Percentiles rank a stretch among this genome's conserved stretches.
Evolutionary conservation across 331 rosid species (phyloP).

Genomic region (Stylosanthes scabra): DNA sequence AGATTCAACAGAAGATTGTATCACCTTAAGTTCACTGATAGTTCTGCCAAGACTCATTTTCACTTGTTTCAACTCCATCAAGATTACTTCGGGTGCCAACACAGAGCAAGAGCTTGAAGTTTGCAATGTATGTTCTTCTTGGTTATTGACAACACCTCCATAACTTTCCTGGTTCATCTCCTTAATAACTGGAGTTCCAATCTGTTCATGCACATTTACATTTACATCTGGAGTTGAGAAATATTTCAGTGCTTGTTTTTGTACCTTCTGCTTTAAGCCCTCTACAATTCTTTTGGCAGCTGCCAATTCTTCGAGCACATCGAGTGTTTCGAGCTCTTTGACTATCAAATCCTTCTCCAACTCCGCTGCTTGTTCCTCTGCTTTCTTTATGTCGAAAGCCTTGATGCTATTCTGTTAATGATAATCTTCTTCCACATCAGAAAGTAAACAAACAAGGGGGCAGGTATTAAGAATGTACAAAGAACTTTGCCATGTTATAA

Average conservation of each 20-base stretch:
- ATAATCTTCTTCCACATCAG: slow-evolving; percentile 45
- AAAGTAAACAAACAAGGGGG: slow-evolving; percentile 37
- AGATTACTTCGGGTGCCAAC: slow-evolving; percentile 63
- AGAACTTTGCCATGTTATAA: slow-evolving; percentile 6
- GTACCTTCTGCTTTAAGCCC: slow-evolving; percentile 85
- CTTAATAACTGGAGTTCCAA: slow-evolving; percentile 60
- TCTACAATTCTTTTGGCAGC: slow-evolving; percentile 88
- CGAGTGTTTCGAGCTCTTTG: slow-evolving; percentile 93
- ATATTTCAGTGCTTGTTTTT: slow-evolving; percentile 72
- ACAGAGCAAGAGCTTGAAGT: slow-evolving; percentile 46
- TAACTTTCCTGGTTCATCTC: slow-evolving; percentile 56
- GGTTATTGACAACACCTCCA: slow-evolving; percentile 16
- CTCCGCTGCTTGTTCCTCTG: slow-evolving; percentile 96
- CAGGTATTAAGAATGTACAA: not conserved
- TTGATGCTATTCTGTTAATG: slow-evolving; percentile 54
- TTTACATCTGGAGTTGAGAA: slow-evolving; percentile 47
- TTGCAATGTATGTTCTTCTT: slow-evolving; percentile 49
- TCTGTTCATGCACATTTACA: slow-evolving; percentile 53
- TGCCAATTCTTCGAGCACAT: slow-evolving; percentile 87
- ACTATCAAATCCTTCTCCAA: slow-evolving; percentile 97
- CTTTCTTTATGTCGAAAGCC: slow-evolving; percentile 89
- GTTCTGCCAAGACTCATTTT: slow-evolving; percentile 84
- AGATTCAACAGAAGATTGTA: slow-evolving; percentile 84
- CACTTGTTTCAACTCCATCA: slow-evolving; percentile 82
- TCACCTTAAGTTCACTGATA: slow-evolving; percentile 75